Percentiles rank a stretch among this genome's conserved stretches.
These are phyloP conservation scores for Neotropicomus parvogracilis DNA, from an alignment of 1,284 basidiomycete species.

Conservation along the genomic window DNA sequence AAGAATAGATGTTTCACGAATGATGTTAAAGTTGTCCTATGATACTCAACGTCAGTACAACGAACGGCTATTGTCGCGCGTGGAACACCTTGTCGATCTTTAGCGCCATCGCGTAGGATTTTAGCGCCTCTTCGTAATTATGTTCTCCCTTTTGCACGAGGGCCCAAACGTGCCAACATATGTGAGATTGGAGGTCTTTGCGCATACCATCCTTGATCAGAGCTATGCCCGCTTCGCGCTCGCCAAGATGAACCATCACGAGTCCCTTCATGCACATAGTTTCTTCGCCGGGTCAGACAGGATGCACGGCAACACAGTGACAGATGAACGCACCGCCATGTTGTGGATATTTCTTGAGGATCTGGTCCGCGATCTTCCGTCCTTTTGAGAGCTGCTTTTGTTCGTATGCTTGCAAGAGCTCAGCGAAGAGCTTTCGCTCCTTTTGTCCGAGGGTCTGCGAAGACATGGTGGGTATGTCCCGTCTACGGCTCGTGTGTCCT, in stretches of 20 bases:
- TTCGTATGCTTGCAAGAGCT: slow-evolving; percentile 89
- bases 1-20: slow-evolving; percentile 88
- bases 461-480: slow-evolving; percentile 17
- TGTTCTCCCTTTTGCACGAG: slow-evolving; percentile 89
- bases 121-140: slow-evolving; percentile 87
- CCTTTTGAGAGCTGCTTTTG: slow-evolving; percentile 87
- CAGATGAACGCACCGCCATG: slow-evolving; percentile 73
- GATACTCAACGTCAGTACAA: slow-evolving; percentile 8
- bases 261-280: slow-evolving; percentile 94
- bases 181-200: slow-evolving; percentile 89
- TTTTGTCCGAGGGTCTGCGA: slow-evolving; percentile 63
- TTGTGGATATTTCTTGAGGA: slow-evolving; percentile 93
- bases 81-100: slow-evolving; percentile 82
- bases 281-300: slow-evolving; percentile 48
- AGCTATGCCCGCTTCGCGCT: slow-evolving; percentile 80
- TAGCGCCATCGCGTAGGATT: slow-evolving; percentile 80
- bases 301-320: slow-evolving; percentile 12
- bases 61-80: not conserved
- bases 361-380: slow-evolving; percentile 88
- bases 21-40: slow-evolving; percentile 91
- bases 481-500: no score
- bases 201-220: slow-evolving; percentile 87
- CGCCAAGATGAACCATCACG: slow-evolving; percentile 79
- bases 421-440: slow-evolving; percentile 85
- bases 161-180: slow-evolving; percentile 98